Conservation (phyloP, 2,329 filamentous ascomycete species). For the Hymenoscyphus fructigenus region DNA sequence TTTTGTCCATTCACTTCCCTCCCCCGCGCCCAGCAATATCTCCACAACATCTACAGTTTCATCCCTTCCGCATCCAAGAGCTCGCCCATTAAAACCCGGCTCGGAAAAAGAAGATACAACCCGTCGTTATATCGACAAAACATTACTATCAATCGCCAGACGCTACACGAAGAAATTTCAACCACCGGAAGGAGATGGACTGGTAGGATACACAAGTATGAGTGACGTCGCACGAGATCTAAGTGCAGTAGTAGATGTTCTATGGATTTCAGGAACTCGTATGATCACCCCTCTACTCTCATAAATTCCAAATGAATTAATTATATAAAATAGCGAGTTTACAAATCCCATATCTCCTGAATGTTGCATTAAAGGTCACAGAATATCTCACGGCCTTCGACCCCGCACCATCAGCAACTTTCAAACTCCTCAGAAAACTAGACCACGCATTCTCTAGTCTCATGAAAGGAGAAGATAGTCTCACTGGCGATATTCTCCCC, state of each 20-base stretch:
- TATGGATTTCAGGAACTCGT: constrained; percentile 90
- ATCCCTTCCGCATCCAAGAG: constrained; percentile 55
- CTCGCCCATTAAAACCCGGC: constrained; percentile 52
- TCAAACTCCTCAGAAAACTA: constrained; percentile 71
- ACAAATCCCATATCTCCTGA: constrained; percentile 81
- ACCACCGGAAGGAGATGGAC: constrained; percentile 41
- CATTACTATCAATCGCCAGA: constrained; percentile 53
- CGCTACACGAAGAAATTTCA: constrained; percentile 62
- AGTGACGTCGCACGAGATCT: constrained; percentile 65
- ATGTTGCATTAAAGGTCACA: constrained; percentile 69
- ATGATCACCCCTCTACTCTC: constrained; percentile 41
- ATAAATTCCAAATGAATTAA: not conserved
- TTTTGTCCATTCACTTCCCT: constrained; percentile 52
- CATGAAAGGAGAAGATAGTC: constrained; percentile 64
- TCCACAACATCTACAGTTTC: constrained; percentile 40
- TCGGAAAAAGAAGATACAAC: constrained; percentile 61
- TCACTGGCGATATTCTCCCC: constrained; percentile 63
- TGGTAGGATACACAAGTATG: constrained; percentile 67
- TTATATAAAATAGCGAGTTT: constrained; percentile 58
- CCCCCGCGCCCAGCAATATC: constrained; percentile 52
- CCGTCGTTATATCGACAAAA: constrained; percentile 55
- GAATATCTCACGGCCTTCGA: constrained; percentile 73
- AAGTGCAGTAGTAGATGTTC: constrained; percentile 70
- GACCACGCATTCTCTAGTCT: constrained; percentile 82
- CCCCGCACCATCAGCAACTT: constrained; percentile 65